A percentile compares a stretch with the other conserved stretches of the same genome.
Conservation (phyloP, 2,329 filamentous ascomycete genomes). For the Calonectria pteridis region DNA sequence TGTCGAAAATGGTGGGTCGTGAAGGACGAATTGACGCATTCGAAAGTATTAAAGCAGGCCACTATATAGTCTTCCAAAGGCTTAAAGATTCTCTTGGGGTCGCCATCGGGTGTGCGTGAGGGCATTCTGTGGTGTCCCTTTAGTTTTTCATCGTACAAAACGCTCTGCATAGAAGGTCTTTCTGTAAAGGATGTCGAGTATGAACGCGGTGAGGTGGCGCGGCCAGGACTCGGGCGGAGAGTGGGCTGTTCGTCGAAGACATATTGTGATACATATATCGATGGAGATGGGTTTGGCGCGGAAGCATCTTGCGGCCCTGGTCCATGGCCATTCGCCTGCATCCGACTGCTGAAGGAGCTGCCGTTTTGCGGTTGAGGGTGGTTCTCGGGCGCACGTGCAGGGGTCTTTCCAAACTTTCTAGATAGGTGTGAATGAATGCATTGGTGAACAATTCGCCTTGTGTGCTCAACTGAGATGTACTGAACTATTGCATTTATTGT, state of each 20-base stretch:
- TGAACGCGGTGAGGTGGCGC: conserved; percentile 48
- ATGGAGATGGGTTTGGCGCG: conserved; percentile 29
- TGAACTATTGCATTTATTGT: conserved; percentile 36
- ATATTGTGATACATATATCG: conserved; percentile 41
- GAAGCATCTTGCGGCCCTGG: conserved; percentile 18
- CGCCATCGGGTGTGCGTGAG: conserved; percentile 41
- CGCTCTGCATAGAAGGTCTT: conserved; percentile 44
- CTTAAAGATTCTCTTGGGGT: conserved; percentile 75
- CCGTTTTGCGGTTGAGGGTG: conserved; percentile 30
- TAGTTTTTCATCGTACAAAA: conserved; percentile 24
- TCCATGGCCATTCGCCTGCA: conserved; percentile 30
- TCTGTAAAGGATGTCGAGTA: conserved; percentile 62
- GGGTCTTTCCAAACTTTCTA: conserved; percentile 38
- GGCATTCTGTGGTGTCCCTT: conserved; percentile 33
- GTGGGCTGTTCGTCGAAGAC: conserved; percentile 55
- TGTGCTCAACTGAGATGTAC: conserved; percentile 51
- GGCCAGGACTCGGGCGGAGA: conserved; percentile 49
- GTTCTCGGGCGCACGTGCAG: conserved; percentile 30
- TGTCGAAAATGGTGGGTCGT: conserved; percentile 59
- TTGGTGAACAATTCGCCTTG: conserved; percentile 49
- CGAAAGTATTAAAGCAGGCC: conserved; percentile 74
- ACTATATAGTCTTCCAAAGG: conserved; percentile 83
- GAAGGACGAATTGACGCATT: conserved; percentile 84
- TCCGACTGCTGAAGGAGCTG: conserved; percentile 38
- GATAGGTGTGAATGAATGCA: conserved; percentile 50